A percentile compares a stretch with the other conserved stretches of the same genome.
These are phyloP conservation scores for Zygosaccharomyces siamensis DNA, from an alignment of 805 yeast genomes.

Conservation along the genomic window DNA sequence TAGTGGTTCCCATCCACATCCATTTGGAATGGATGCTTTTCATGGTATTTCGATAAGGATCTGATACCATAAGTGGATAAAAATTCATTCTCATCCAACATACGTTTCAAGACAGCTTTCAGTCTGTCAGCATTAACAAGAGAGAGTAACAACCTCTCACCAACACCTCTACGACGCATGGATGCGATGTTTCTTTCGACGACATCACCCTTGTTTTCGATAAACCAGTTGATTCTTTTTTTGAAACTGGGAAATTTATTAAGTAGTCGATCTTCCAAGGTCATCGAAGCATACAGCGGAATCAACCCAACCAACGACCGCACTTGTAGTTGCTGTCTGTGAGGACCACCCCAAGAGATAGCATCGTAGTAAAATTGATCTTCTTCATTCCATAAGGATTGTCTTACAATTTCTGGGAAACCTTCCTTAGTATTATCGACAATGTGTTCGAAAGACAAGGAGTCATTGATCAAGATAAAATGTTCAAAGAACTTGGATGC, in stretches of 20 bases:
- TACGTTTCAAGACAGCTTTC: slow-evolving; percentile 63
- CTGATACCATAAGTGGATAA: slow-evolving; percentile 81
- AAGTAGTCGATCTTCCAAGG: slow-evolving; percentile 78
- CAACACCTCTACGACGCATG: slow-evolving; percentile 72
- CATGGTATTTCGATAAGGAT: slow-evolving; percentile 81
- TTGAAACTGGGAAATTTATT: slow-evolving; percentile 77
- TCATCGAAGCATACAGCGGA: slow-evolving; percentile 83
- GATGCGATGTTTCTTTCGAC: slow-evolving; percentile 83
- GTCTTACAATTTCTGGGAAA: slow-evolving; percentile 43
- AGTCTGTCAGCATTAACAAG: slow-evolving; percentile 78
- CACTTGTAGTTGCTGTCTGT: slow-evolving; percentile 69
- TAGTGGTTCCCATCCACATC: slow-evolving; percentile 71
- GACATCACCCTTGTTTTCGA: slow-evolving; percentile 60
- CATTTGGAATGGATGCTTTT: slow-evolving; percentile 79
- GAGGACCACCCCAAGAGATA: slow-evolving; percentile 71
- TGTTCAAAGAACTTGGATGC: slow-evolving; percentile 94
- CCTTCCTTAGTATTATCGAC: slow-evolving; percentile 32
- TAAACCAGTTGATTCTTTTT: slow-evolving; percentile 79
- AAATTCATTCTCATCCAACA: slow-evolving; percentile 85
- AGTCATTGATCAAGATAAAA: slow-evolving; percentile 85
- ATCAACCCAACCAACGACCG: slow-evolving; percentile 87
- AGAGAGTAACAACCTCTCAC: slow-evolving; percentile 74
- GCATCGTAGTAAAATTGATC: slow-evolving; percentile 90
- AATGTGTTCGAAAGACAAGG: slow-evolving; percentile 63
- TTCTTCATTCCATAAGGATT: slow-evolving; percentile 82